Percentiles rank a stretch among this genome's conserved stretches.
Conservation (phyloP, 176 grass and related monocot species). For the Oryza glumipatula region DNA sequence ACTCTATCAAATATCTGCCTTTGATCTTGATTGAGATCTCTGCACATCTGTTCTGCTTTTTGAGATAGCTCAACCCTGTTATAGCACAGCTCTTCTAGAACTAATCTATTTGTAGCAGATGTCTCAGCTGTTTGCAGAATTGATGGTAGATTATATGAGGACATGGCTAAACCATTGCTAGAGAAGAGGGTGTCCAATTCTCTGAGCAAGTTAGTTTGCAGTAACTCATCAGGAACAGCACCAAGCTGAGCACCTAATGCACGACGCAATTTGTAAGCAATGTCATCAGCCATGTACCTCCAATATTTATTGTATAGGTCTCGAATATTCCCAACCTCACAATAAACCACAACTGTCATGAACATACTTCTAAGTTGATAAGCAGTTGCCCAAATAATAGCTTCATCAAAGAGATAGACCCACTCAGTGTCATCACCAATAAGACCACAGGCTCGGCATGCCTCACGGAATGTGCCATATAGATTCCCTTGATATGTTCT, state of each 20-base stretch:
- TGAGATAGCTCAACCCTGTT: background rate
- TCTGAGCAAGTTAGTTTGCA: background rate
- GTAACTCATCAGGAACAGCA: background rate
- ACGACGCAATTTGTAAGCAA: background rate
- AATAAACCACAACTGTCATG: background rate
- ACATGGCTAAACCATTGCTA: background rate
- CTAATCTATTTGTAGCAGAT: background rate
- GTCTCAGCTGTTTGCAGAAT: rapidly evolving
- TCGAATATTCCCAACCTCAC: background rate
- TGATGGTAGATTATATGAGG: background rate
- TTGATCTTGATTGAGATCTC: background rate
- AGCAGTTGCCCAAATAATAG: background rate
- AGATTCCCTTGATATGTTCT: background rate
- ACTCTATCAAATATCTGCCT: background rate
- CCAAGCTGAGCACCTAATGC: background rate
- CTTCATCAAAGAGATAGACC: background rate
- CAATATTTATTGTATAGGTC: background rate
- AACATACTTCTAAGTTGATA: background rate
- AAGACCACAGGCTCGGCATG: background rate
- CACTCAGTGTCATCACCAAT: background rate
- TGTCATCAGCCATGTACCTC: background rate
- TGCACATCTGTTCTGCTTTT: background rate
- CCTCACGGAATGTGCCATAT: background rate
- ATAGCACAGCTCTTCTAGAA: background rate
- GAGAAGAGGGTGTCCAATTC: background rate